Evolutionary conservation across 2,329 filamentous ascomycete genomes (phyloP).

Genomic region (Pezicula radicicola): DNA sequence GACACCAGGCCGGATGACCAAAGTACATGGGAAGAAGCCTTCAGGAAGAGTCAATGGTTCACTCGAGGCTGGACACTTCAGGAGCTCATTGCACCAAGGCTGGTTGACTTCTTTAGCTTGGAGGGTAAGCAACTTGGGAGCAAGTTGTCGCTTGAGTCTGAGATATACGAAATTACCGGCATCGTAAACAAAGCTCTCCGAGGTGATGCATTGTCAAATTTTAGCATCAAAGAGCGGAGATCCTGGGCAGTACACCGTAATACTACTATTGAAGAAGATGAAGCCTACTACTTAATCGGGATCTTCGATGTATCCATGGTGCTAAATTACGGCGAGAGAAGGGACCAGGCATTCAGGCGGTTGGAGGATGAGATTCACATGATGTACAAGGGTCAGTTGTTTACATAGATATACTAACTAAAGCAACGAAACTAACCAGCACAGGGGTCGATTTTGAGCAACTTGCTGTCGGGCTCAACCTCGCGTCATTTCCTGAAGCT

Average conservation of each 20-base stretch:
- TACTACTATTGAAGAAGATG: slow-evolving; percentile 33
- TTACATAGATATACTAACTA: slow-evolving; percentile 5
- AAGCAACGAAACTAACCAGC: slow-evolving; percentile 3
- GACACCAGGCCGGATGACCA: too few relatives aligned
- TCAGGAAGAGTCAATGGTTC: slow-evolving; percentile 17
- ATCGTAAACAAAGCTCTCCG: slow-evolving; percentile 8
- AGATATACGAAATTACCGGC: slow-evolving; percentile 10
- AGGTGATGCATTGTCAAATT: slow-evolving; percentile 5
- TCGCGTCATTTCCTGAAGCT: slow-evolving; percentile 7
- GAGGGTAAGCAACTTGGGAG: slow-evolving; percentile 6
- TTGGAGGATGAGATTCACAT: slow-evolving; percentile 30
- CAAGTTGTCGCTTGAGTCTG: slow-evolving; percentile 7
- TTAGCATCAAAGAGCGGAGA: slow-evolving; percentile 26
- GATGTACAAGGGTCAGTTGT: neutral
- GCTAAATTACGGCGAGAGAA: slow-evolving; percentile 36
- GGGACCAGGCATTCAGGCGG: slow-evolving; percentile 26
- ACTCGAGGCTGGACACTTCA: slow-evolving; percentile 18
- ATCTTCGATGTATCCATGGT: slow-evolving; percentile 43
- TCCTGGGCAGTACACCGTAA: slow-evolving; percentile 32
- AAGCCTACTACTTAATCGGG: slow-evolving; percentile 38
- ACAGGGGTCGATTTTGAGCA: slow-evolving; percentile 11
- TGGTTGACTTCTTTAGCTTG: slow-evolving; percentile 14
- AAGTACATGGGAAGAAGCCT: slow-evolving; percentile 8
- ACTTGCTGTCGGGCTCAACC: slow-evolving; percentile 1
- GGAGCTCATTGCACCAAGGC: slow-evolving; percentile 14